phyloP scores from a whole-genome alignment of 768 basidiomycete species.

The Mycena metata region DNA sequence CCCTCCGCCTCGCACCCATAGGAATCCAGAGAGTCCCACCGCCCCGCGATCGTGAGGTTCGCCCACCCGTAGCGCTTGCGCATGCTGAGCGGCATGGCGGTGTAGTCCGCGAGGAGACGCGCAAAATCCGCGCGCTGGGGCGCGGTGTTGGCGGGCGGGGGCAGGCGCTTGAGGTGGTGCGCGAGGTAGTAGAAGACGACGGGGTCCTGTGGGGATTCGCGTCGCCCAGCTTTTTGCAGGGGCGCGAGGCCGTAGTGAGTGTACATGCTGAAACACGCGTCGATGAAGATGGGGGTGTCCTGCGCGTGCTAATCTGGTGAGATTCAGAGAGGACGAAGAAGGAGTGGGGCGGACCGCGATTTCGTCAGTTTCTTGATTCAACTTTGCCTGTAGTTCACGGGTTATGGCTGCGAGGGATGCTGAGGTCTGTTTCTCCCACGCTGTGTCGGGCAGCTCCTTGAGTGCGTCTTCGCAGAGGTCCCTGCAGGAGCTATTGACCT shows the following conservation, averaged over 20 bases:
- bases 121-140: slow-evolving; percentile 35
- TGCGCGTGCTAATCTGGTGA: slow-evolving; percentile 13
- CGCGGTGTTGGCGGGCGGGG: slow-evolving; percentile 28
- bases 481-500: slow-evolving; percentile 41
- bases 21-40: slow-evolving; percentile 44
- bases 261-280: slow-evolving; percentile 43
- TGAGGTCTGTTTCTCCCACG: slow-evolving; percentile 44
- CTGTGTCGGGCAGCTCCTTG: slow-evolving; percentile 38
- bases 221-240: slow-evolving; percentile 39
- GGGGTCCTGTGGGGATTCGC: slow-evolving; percentile 23
- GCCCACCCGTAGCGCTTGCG: slow-evolving; percentile 41
- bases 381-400: slow-evolving; percentile 39
- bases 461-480: slow-evolving; percentile 38
- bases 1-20: slow-evolving; percentile 40
- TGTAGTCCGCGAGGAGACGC: slow-evolving; percentile 37
- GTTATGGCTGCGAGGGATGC: slow-evolving; percentile 42
- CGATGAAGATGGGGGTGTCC: slow-evolving; percentile 39
- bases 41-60: slow-evolving; percentile 36
- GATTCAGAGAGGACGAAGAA: background rate
- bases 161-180: slow-evolving; percentile 39
- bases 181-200: slow-evolving; percentile 47
- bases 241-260: slow-evolving; percentile 43
- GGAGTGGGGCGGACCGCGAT: slow-evolving; percentile 17
- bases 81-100: slow-evolving; percentile 38
- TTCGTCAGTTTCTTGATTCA: slow-evolving; percentile 33